Percentiles rank a stretch among this genome's conserved stretches.
Conservation (phyloP, 108 stramenopile species). For the Cafeteria roenbergensis region DNA sequence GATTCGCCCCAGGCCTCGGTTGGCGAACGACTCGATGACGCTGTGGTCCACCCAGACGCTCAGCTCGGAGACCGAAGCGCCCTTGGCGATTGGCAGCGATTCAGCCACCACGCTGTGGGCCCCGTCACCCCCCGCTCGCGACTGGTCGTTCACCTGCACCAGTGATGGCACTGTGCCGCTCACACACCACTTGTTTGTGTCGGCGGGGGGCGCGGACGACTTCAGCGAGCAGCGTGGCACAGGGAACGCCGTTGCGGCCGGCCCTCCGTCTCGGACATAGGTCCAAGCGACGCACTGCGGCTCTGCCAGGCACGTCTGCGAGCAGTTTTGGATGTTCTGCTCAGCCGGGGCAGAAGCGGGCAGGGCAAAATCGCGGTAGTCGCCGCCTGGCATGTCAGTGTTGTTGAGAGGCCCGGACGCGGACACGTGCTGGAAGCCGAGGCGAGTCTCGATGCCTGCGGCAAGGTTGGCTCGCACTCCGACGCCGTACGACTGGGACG, state of each 20-base stretch:
- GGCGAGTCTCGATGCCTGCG: not conserved
- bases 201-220: not conserved
- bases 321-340: not conserved
- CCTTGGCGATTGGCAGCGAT: no score
- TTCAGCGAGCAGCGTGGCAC: not conserved
- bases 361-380: not conserved
- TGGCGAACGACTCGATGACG: no score
- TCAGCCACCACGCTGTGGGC: no score
- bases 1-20: no score
- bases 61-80: no score
- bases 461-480: no score
- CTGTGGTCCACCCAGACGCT: no score
- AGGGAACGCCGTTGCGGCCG: not conserved
- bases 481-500: no score
- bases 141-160: no score
- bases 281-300: not conserved
- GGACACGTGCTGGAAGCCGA: not conserved
- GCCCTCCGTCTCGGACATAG: not conserved
- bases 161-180: not conserved
- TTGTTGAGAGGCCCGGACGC: not conserved
- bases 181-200: not conserved
- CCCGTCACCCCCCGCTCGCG: no score
- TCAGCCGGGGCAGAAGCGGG: not conserved
- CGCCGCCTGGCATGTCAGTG: not conserved
- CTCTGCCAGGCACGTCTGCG: not conserved